Evolutionary conservation across 257 asterid species (phyloP), one percentile per base, ranked within the genome.

Genomic region (Galeopsis tetrahit): DNA sequence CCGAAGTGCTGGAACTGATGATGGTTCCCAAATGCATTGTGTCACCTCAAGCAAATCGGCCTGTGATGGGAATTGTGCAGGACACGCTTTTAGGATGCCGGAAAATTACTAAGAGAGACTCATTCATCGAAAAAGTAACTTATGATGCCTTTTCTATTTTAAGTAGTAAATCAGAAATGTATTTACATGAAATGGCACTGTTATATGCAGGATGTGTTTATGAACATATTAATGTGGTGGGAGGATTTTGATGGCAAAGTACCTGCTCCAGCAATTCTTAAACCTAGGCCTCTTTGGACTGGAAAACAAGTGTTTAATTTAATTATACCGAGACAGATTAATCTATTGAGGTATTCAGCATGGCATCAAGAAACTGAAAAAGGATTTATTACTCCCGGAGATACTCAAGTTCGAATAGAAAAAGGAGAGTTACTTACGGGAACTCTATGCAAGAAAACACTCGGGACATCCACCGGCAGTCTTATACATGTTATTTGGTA

Each of bases 161-260:
- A 10, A 40, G 52, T 49, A 14, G 42, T 49, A 0, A 5, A 5
- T 6, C 60, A 17, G 66, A 15, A 21, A 42, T 15, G 67, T 13
- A 43, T 68, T 57, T 57, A 55, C 59, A 60, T 64, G 33, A 68
- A 38, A 57, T 68, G 52, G 5, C 72, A 32, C 63, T 69, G 40
- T 66, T 73, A 17, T 60, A 13, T 77, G 77, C 88, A 95, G 98
- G 99, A 95, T 83, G 99, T 95, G 42, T 95, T 95, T 69, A 95
- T 95, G 99, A 95, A 95, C 82, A 95, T 87, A 58, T 86, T 95
- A 71, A 95, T 95, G 99, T 95, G 99, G 98, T 95, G 99, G 99
- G 99, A 92, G 80, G 99, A 95, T 88, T 95, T 95, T 74, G 99
- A 95, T 72, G 99, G 98, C 77, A 95, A 92, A 85, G 87, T 95